phyloP scores from a whole-genome alignment of 2,329 filamentous ascomycete genomes.

The Pezicula radicicola region DNA sequence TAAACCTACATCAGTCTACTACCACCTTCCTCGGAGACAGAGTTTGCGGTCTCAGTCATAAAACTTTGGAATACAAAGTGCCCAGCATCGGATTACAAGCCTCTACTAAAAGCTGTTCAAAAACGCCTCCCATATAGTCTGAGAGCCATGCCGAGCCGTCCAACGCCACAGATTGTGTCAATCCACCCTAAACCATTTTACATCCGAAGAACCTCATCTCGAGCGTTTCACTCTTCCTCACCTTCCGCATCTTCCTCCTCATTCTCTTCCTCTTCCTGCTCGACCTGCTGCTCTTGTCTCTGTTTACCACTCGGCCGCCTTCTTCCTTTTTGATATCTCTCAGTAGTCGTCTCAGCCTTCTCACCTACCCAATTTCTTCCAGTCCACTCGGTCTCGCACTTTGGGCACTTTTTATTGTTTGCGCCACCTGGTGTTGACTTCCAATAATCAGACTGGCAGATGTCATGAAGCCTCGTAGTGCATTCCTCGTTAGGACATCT shows the following conservation, averaged over 20 bases:
- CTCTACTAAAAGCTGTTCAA: too few relatives aligned
- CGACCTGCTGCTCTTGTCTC: slow-evolving; percentile 5
- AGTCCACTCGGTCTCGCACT: slow-evolving; percentile 50
- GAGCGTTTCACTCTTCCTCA: neutral
- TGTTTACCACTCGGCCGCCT: slow-evolving; percentile 22
- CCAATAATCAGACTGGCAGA: slow-evolving; percentile 74
- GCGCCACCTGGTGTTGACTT: slow-evolving; percentile 42
- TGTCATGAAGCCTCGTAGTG: slow-evolving; percentile 68
- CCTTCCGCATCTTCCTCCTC: slow-evolving; percentile 3
- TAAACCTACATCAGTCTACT: too few relatives aligned
- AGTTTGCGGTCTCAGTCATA: too few relatives aligned
- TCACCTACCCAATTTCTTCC: slow-evolving; percentile 29
- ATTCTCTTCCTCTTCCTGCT: slow-evolving; percentile 12
- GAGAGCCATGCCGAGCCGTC: too few relatives aligned
- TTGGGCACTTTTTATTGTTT: slow-evolving; percentile 61
- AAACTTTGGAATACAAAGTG: too few relatives aligned
- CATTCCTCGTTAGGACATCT: slow-evolving; percentile 71
- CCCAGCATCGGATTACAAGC: too few relatives aligned
- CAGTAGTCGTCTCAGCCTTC: slow-evolving; percentile 27
- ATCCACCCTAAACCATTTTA: too few relatives aligned
- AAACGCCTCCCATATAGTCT: too few relatives aligned
- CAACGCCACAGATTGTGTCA: too few relatives aligned
- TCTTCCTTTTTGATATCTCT: slow-evolving; percentile 27
- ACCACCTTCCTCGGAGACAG: too few relatives aligned
- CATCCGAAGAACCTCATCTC: too few relatives aligned